Evolutionary conservation across 164 flowering plant genomes (phyloP).

Genomic region (Berberis thunbergii): DNA sequence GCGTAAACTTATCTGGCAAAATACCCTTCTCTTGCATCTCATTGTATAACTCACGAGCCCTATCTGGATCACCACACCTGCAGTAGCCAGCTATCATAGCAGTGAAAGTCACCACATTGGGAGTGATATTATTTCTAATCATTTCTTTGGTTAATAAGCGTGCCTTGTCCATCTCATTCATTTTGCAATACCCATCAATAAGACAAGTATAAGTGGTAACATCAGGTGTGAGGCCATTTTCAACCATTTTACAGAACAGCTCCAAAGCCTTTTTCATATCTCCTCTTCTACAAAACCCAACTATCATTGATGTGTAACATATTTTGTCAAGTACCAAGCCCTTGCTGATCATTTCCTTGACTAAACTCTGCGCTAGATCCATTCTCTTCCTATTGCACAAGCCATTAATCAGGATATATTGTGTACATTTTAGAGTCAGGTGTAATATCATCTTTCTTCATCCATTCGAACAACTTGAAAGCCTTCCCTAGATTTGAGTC

Average conservation of each 20-base stretch:
- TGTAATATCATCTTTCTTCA: constrained; percentile 30
- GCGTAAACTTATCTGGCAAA: constrained; percentile 19
- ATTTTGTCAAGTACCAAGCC: constrained; percentile 36
- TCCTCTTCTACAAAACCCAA: constrained; percentile 38
- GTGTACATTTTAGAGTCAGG: constrained; percentile 33
- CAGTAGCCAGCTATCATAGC: constrained; percentile 30
- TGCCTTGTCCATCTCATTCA: constrained; percentile 27
- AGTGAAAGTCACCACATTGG: constrained; percentile 33
- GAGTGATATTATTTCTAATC: constrained; percentile 18
- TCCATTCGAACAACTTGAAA: constrained; percentile 25
- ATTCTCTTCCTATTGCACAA: constrained; percentile 17
- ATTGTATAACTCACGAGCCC: constrained; percentile 20
- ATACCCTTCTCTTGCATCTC: constrained; percentile 35
- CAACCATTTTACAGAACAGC: constrained; percentile 31
- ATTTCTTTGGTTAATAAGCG: constrained; percentile 25
- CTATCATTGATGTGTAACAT: constrained; percentile 44
- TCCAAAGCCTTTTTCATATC: constrained; percentile 33
- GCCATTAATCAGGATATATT: constrained; percentile 32
- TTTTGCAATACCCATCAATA: constrained; percentile 40
- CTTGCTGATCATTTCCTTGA: constrained; percentile 30
- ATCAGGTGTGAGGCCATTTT: constrained; percentile 25
- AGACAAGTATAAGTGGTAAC: constrained; percentile 48
- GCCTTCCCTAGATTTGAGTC: constrained; percentile 30
- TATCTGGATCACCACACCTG: constrained; percentile 19
- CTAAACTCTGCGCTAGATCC: constrained; percentile 28